A percentile compares a stretch with the other conserved stretches of the same genome.
Evolutionary conservation across 495 filamentous ascomycete species (phyloP).

Genomic region (Talaromyces adpressus): DNA sequence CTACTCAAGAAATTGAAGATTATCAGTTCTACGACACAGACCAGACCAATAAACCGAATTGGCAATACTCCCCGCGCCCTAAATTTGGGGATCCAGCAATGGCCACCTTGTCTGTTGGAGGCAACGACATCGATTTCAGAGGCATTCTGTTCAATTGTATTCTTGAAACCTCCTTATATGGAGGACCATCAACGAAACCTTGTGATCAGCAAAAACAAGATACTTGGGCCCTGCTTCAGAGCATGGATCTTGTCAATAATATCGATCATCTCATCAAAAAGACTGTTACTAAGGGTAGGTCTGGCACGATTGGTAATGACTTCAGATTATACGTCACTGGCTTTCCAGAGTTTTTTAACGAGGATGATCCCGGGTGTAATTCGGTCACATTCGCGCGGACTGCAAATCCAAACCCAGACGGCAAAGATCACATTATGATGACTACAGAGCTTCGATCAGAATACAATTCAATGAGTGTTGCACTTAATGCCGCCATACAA

Average conservation of each 20-base stretch:
- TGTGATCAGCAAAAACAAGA: constrained; percentile 3
- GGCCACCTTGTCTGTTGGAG: constrained; percentile 6
- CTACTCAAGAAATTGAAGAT: neutral
- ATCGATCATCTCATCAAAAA: constrained; percentile 8
- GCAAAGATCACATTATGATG: constrained; percentile 10
- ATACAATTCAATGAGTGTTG: constrained; percentile 9
- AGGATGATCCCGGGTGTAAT: neutral
- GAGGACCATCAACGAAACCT: neutral
- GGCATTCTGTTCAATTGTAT: constrained; percentile 7
- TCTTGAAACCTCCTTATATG: neutral
- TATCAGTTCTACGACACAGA: constrained; percentile 9
- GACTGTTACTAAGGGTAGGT: neutral
- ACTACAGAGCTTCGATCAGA: constrained; percentile 8
- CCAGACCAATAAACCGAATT: neutral
- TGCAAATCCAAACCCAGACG: constrained; percentile 11
- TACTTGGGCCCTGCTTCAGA: neutral
- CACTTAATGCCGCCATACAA: constrained; percentile 9
- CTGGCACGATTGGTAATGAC: constrained; percentile 2
- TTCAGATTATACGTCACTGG: constrained; percentile 6
- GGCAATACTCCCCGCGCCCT: neutral
- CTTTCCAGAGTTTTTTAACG: constrained; percentile 7
- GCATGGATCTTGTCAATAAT: neutral
- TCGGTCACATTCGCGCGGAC: constrained; percentile 11
- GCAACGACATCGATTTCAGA: constrained; percentile 6
- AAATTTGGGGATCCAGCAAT: constrained; percentile 5